Evolutionary conservation across 257 asterid species (phyloP), one percentile per base, ranked within the genome.

Genomic region (Capsicum baccatum): DNA sequence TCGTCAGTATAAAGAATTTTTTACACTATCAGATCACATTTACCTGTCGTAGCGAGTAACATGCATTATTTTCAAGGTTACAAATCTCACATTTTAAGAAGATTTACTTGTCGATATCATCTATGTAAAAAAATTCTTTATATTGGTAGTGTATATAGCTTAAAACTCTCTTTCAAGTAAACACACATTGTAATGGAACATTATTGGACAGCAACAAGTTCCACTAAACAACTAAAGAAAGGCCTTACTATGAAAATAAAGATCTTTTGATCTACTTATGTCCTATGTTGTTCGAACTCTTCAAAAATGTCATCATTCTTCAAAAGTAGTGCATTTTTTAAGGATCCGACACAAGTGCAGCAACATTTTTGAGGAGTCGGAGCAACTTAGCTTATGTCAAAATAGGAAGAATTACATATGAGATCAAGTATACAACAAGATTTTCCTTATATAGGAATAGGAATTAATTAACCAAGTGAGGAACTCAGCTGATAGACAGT

Each of bases 381-480:
- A 39, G 44, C 44, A 39, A 39, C 44, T 39, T 39, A 39, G 44
- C 44, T 39, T 39, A 39, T 10, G 37, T 33, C 9, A 6, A 26
- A 64, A 17, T 10, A 64, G 9, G 17, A 76, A 76, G 47, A 76
- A 50, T 76, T 52, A 74, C 79, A 69, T 2, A 68, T 68, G 54
- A 6, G 59, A 63, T 26, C 33, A 26, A 26, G 33, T 26, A 26
- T 63, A 21, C 14, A 60, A 21, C 12, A 62, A n/a, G 1, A 26
- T 21, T 21, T 64, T 26, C 71, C 4, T 21, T 14, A 64, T 1
- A 63, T 8, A 62, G 37, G 68, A 62, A 63, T 21, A 63, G 44
- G 9, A 26, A 64, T 21, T 26, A 64, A 64, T 64, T 64, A 64
- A 26, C 2, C 8, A 1, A 64, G 17, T 64, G 16, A 64, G 44